These are phyloP conservation scores for Protomyces arabidopsidicola DNA, from an alignment of 1,139 yeast species.

Conservation along the genomic window DNA sequence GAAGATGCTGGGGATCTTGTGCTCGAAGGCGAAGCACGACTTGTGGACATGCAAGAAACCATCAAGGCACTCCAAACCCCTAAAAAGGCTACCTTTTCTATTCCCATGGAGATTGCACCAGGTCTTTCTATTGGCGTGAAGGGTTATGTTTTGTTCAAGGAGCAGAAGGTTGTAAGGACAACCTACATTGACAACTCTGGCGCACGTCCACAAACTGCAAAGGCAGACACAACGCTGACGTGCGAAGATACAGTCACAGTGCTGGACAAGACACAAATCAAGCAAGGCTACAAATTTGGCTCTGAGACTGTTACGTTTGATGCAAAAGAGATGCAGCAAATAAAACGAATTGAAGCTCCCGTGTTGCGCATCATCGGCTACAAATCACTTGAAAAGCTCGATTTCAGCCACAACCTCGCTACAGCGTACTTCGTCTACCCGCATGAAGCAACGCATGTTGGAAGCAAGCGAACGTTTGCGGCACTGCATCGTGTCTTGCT, in stretches of 20 bases:
- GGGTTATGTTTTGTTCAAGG: constrained; percentile 63
- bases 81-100: constrained; percentile 57
- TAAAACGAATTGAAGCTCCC: constrained; percentile 44
- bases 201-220: constrained; percentile 52
- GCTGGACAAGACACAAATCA: constrained; percentile 41
- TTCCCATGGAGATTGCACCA: constrained; percentile 53
- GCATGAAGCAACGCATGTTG: constrained; percentile 51
- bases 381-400: constrained; percentile 42
- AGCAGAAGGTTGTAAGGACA: constrained; percentile 49
- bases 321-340: constrained; percentile 39
- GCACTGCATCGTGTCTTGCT: constrained; percentile 61
- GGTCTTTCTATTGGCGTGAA: constrained; percentile 58
- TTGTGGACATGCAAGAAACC: constrained; percentile 47
- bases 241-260: constrained; percentile 47
- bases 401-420: constrained; percentile 47
- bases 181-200: constrained; percentile 52
- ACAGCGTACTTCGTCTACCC: constrained; percentile 62
- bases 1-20: constrained; percentile 38
- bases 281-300: constrained; percentile 47
- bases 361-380: constrained; percentile 63
- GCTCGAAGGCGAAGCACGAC: constrained; percentile 22
- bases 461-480: constrained; percentile 64
- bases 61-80: constrained; percentile 58
- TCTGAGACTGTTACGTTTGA: constrained; percentile 45
- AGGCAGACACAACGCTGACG: constrained; percentile 45